Conservation (phyloP, 306 rosid genomes). For the Rubus parviflorus region DNA sequence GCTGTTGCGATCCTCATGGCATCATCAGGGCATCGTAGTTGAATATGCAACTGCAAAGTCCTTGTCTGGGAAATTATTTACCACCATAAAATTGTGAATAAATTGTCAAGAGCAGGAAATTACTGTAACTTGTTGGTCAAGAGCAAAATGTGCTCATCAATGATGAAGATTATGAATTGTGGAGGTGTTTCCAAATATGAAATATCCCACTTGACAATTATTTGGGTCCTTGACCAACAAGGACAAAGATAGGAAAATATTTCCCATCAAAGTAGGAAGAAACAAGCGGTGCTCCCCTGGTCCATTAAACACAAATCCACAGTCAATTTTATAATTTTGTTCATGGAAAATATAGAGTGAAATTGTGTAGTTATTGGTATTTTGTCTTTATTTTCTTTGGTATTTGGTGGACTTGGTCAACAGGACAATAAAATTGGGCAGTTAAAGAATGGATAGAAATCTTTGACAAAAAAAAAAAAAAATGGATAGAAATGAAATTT, state of each 20-base stretch:
- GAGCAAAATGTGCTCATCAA: background rate
- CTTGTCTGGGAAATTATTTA: background rate
- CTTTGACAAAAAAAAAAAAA: too few species aligned
- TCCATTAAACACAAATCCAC: too few species aligned
- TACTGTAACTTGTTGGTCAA: background rate
- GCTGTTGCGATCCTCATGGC: slow-evolving; percentile 81
- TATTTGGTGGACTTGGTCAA: background rate
- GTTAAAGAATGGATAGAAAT: background rate
- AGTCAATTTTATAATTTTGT: too few species aligned
- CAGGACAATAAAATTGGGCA: background rate
- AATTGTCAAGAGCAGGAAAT: background rate
- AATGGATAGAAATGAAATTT: background rate
- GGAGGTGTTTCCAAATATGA: background rate
- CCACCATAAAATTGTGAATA: background rate
- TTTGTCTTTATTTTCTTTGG: too few species aligned
- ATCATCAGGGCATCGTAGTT: slow-evolving; percentile 72
- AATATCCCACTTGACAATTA: background rate
- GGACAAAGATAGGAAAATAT: too few species aligned
- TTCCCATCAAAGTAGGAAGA: too few species aligned
- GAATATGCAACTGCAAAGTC: slow-evolving; percentile 9
- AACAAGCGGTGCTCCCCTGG: too few species aligned
- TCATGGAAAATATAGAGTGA: too few species aligned
- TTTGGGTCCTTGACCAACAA: too few species aligned
- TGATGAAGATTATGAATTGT: background rate
- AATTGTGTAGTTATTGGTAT: too few species aligned